Evolutionary conservation across 2,329 filamentous ascomycete species (phyloP).

Genomic region (Calonectria leucothoes): DNA sequence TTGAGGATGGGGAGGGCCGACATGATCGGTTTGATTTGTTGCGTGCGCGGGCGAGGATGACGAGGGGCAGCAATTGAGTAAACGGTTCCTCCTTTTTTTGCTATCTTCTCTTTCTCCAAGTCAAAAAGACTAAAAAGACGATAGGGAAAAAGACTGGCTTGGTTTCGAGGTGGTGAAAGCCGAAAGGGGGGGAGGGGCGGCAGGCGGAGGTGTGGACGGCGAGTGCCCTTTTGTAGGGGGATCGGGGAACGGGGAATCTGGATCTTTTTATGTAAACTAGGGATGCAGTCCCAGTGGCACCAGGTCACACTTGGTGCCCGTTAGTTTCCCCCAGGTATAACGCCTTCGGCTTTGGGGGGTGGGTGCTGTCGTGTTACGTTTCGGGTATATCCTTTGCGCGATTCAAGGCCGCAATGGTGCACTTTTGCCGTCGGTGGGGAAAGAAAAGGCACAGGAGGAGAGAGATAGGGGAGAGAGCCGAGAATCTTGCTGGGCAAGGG

Average conservation of each 20-base stretch:
- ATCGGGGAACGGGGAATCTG: constrained; percentile 26
- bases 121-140: constrained; percentile 14
- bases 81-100: neutral
- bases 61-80: neutral
- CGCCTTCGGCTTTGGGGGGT: neutral
- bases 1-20: constrained; percentile 39
- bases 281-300: constrained; percentile 24
- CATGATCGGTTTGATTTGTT: constrained; percentile 22
- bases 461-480: too few relatives aligned
- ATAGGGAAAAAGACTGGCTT: neutral
- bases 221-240: constrained; percentile 25
- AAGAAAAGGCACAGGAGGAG: too few relatives aligned
- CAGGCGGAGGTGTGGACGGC: neutral
- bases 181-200: neutral
- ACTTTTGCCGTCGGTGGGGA: neutral
- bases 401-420: constrained; percentile 29
- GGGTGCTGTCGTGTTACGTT: constrained; percentile 15
- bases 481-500: neutral
- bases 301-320: constrained; percentile 23
- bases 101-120: neutral
- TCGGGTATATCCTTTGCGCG: constrained; percentile 34
- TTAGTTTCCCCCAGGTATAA: constrained; percentile 3
- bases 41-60: neutral
- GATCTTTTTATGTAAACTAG: constrained; percentile 36
- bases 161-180: constrained; percentile 31